Conservation (phyloP, 139 green algal genomes). For the Chlamydomonas incerta region DNA sequence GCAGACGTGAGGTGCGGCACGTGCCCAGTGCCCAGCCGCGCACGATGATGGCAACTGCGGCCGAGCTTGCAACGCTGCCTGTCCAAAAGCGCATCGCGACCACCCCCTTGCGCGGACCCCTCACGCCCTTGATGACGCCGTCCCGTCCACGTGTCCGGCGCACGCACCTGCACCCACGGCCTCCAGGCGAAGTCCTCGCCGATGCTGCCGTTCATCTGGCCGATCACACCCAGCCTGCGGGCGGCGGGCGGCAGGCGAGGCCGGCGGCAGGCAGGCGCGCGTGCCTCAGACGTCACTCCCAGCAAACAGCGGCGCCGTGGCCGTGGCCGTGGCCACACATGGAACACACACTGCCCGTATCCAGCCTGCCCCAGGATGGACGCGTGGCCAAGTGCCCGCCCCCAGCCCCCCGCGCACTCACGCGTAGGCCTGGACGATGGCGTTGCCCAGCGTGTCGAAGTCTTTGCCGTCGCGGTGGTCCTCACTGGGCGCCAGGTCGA, state of each 20-base stretch:
- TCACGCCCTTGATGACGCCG: no score
- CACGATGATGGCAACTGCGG: no score
- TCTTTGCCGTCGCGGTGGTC: background rate
- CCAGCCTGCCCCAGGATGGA: no score
- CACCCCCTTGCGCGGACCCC: no score
- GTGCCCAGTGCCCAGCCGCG: no score
- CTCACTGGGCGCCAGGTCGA: background rate
- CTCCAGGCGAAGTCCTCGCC: background rate
- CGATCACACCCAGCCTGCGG: constrained; percentile 14
- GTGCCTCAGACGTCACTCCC: background rate
- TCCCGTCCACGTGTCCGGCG: no score
- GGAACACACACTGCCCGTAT: no score
- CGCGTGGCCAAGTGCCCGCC: background rate
- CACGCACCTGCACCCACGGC: constrained; percentile 23
- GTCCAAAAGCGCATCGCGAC: no score
- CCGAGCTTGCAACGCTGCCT: no score
- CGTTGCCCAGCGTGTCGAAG: constrained; percentile 29
- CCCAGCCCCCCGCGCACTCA: background rate
- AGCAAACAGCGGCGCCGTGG: background rate
- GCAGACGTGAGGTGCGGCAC: no score
- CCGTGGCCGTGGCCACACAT: no score
- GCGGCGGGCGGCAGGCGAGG: no score
- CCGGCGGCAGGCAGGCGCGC: background rate
- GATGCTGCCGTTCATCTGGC: background rate
- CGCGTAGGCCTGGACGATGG: constrained; percentile 30